Evolutionary conservation across 305 asterid genomes (phyloP).

Genomic region (Solanum hybrid): DNA sequence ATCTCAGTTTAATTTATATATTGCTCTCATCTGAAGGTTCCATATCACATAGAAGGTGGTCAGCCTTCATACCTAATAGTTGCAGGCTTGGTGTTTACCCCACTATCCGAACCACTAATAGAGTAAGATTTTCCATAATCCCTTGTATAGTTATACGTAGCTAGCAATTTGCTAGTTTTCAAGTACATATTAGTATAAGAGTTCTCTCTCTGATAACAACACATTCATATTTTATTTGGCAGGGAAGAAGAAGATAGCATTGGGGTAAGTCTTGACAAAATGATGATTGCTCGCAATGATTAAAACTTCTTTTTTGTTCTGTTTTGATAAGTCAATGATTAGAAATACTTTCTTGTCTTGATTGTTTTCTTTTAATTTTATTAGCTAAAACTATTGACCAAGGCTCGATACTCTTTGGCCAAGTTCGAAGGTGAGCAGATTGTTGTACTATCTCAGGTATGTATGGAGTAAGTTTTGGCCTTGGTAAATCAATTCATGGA

Average conservation of each 20-base stretch:
- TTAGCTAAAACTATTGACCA: conserved; percentile 65
- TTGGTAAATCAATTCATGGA: neutral
- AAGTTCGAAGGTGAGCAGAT: conserved; percentile 74
- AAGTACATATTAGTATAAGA: neutral
- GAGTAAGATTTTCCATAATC: conserved; percentile 40
- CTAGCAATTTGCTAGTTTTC: neutral
- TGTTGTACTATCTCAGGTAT: conserved; percentile 82
- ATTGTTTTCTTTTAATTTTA: conserved; percentile 11
- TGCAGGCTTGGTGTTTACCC: conserved; percentile 98
- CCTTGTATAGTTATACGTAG: neutral
- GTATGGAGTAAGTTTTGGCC: conserved; percentile 1
- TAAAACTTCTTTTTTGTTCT: conserved; percentile 4
- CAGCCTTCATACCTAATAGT: conserved; percentile 87
- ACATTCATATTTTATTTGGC: conserved; percentile 21
- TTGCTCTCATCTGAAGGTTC: conserved; percentile 53
- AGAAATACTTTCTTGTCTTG: conserved; percentile 6
- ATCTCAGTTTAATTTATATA: conserved; percentile 9
- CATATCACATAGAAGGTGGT: conserved; percentile 89
- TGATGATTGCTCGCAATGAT: neutral
- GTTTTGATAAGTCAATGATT: conserved; percentile 2
- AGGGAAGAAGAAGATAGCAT: conserved; percentile 95
- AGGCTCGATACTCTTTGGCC: conserved; percentile 51
- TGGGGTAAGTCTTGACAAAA: conserved; percentile 47
- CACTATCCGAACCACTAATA: conserved; percentile 87
- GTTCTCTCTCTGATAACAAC: conserved; percentile 11